Evolutionary conservation across 164 flowering plant species (phyloP).

Genomic region (Sextonia rubra): DNA sequence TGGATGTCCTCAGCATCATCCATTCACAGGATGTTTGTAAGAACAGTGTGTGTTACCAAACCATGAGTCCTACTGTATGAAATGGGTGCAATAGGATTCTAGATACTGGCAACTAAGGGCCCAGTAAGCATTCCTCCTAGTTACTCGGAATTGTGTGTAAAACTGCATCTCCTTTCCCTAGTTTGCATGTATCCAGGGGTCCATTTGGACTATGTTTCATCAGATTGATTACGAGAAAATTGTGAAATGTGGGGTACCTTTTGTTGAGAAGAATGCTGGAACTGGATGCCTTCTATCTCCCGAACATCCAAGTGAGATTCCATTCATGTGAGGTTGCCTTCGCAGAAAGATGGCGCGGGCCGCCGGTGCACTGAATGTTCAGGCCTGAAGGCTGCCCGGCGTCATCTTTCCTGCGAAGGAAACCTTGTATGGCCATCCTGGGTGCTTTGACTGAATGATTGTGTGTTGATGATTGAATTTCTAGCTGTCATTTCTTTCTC

Average conservation of each 20-base stretch:
- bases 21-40: no score
- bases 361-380: neutral
- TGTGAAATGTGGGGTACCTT: no score
- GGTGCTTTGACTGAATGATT: neutral
- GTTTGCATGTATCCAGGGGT: neutral
- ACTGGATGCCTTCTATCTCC: neutral
- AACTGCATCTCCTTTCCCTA: neutral
- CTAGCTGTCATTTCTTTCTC: neutral
- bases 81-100: neutral
- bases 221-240: no score
- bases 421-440: neutral
- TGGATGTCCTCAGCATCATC: no score
- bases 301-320: neutral
- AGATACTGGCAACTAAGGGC: neutral
- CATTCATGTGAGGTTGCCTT: constrained; percentile 9
- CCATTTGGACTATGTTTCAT: neutral
- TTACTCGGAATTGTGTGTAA: neutral
- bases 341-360: constrained; percentile 18
- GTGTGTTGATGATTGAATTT: neutral
- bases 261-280: neutral
- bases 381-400: constrained; percentile 5
- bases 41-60: no score
- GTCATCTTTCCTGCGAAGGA: constrained; percentile 24
- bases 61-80: neutral
- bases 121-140: neutral